Evolutionary conservation across 495 filamentous ascomycete species (phyloP).

Genomic region (Penicillium atrosanguineum): DNA sequence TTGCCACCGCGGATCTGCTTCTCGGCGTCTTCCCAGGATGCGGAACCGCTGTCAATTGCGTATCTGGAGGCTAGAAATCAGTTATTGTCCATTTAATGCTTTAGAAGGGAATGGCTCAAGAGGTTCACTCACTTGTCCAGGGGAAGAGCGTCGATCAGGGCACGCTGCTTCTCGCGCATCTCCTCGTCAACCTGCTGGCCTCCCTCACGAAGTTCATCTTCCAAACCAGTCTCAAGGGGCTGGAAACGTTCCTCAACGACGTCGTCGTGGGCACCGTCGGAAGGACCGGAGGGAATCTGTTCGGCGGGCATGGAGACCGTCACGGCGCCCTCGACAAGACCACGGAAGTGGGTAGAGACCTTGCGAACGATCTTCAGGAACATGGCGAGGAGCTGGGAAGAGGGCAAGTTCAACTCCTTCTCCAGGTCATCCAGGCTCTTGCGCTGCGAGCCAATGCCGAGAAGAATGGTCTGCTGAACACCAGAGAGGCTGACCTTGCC

Average conservation of each 20-base stretch:
- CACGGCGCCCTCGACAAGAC: constrained; percentile 70
- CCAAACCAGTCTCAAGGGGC: constrained; percentile 66
- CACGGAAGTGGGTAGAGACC: constrained; percentile 70
- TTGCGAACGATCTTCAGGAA: constrained; percentile 95
- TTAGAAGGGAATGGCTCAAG: not conserved
- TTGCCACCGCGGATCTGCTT: constrained; percentile 63
- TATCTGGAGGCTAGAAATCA: constrained; percentile 59
- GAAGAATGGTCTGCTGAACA: constrained; percentile 79
- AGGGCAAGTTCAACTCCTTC: constrained; percentile 70
- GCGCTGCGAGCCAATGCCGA: constrained; percentile 84
- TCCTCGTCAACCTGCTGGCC: constrained; percentile 70
- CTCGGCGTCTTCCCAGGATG: constrained; percentile 82
- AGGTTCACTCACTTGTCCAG: constrained; percentile 71
- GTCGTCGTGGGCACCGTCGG: constrained; percentile 60
- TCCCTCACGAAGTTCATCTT: constrained; percentile 85
- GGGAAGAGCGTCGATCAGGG: constrained; percentile 83
- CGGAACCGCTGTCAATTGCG: constrained; percentile 68
- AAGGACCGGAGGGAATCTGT: constrained; percentile 50
- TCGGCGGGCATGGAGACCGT: constrained; percentile 64
- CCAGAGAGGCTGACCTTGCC: constrained; percentile 64
- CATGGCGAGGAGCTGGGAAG: constrained; percentile 86
- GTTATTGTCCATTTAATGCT: constrained; percentile 40
- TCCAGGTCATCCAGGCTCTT: constrained; percentile 82
- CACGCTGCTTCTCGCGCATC: constrained; percentile 73
- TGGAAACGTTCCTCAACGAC: constrained; percentile 59